phyloP scores from a whole-genome alignment of 2,329 filamentous ascomycete genomes.

The Magnaporthiopsis poae region DNA sequence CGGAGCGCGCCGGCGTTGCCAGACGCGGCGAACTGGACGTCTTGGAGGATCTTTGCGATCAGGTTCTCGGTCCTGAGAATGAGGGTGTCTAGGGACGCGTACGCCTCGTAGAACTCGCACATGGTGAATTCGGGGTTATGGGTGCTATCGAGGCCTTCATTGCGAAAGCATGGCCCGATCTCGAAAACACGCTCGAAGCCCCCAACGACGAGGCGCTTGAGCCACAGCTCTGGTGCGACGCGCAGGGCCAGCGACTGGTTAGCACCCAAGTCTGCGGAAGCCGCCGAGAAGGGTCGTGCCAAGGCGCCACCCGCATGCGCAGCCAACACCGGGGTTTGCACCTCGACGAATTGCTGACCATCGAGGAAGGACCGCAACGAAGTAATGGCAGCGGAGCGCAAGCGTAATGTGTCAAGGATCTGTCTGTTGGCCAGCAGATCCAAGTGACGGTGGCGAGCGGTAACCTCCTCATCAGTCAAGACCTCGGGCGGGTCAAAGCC shows the following conservation, averaged over 20 bases:
- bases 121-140: slow-evolving; percentile 97
- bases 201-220: slow-evolving; percentile 83
- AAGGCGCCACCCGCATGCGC: slow-evolving; percentile 76
- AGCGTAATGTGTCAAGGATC: slow-evolving; percentile 57
- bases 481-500: slow-evolving; percentile 35
- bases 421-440: slow-evolving; percentile 70
- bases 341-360: slow-evolving; percentile 66
- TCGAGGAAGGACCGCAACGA: slow-evolving; percentile 66
- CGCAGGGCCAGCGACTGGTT: slow-evolving; percentile 53
- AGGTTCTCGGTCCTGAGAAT: slow-evolving; percentile 63
- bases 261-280: slow-evolving; percentile 60
- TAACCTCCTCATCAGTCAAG: slow-evolving; percentile 60
- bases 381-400: slow-evolving; percentile 66
- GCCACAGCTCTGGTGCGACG: slow-evolving; percentile 88
- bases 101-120: slow-evolving; percentile 92
- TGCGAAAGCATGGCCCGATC: slow-evolving; percentile 84
- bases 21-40: slow-evolving; percentile 11
- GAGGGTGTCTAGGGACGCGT: slow-evolving; percentile 64
- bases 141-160: slow-evolving; percentile 81
- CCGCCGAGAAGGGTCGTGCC: slow-evolving; percentile 76
- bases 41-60: background rate
- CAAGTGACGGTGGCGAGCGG: slow-evolving; percentile 64
- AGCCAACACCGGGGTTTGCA: slow-evolving; percentile 81
- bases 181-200: slow-evolving; percentile 86
- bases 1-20: slow-evolving; percentile 15